Conservation (phyloP, 441 rosid species). For the Melastoma candidum region DNA sequence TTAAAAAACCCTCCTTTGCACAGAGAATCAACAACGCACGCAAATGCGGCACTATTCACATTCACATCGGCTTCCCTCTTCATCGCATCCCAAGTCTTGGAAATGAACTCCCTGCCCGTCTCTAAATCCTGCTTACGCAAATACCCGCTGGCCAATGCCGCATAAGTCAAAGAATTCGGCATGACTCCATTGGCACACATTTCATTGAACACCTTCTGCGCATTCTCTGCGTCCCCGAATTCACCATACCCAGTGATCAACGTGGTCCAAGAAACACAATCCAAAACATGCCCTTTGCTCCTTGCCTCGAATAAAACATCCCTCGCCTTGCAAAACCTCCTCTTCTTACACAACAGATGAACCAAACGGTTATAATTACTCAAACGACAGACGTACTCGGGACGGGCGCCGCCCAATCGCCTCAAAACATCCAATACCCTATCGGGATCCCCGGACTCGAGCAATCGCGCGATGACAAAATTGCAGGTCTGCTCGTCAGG, state of each 20-base stretch:
- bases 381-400: constrained; percentile 58
- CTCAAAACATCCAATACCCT: constrained; percentile 30
- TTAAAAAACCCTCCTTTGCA: constrained; percentile 52
- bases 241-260: constrained; percentile 33
- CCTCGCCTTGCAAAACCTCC: constrained; percentile 38
- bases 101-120: constrained; percentile 31
- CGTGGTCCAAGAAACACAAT: constrained; percentile 48
- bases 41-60: constrained; percentile 51
- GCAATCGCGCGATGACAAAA: constrained; percentile 53
- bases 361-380: constrained; percentile 64
- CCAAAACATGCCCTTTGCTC: constrained; percentile 36
- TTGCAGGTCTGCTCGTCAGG: constrained; percentile 73
- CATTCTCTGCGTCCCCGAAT: constrained; percentile 24
- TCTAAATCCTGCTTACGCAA: constrained; percentile 35
- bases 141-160: constrained; percentile 42
- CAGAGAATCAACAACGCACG: constrained; percentile 49
- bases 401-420: constrained; percentile 38
- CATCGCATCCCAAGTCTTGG: constrained; percentile 52
- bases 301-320: constrained; percentile 37
- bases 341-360: constrained; percentile 39
- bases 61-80: constrained; percentile 29
- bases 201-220: constrained; percentile 47
- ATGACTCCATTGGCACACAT: constrained; percentile 28
- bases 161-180: constrained; percentile 38
- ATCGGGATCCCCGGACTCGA: constrained; percentile 41